These are phyloP conservation scores for Elongisporangium undulatum DNA, from an alignment of 352 stramenopile species.

Conservation along the genomic window DNA sequence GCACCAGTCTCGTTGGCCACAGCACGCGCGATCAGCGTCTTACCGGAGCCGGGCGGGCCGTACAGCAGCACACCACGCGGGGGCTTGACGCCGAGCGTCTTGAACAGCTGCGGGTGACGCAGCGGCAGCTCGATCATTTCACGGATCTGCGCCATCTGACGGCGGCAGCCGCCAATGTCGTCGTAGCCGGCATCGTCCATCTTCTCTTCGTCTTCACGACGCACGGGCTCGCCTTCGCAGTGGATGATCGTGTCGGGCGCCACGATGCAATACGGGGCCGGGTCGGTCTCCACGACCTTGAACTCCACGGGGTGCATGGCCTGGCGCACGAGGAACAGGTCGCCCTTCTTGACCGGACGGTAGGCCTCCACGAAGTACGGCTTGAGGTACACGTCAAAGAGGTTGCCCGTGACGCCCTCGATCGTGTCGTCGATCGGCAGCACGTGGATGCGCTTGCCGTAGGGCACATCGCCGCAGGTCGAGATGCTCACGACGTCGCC, in stretches of 20 bases:
- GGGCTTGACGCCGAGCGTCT: constrained; percentile 99
- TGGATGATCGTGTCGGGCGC: constrained; percentile 99
- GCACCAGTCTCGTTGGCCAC: constrained; percentile 99
- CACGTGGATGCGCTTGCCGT: constrained; percentile 98
- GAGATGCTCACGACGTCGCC: constrained; percentile 98
- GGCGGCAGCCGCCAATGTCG: constrained; percentile 98
- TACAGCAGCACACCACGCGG: constrained; percentile 99
- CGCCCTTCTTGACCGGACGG: constrained; percentile 98
- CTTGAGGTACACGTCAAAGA: constrained; percentile 99
- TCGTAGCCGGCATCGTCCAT: constrained; percentile 99
- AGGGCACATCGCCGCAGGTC: constrained; percentile 96
- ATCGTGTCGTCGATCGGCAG: constrained; percentile 99
- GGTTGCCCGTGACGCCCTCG: constrained; percentile 98
- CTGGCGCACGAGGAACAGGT: constrained; percentile 97
- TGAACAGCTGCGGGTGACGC: constrained; percentile 97
- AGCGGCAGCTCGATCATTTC: constrained; percentile 99
- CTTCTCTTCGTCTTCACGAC: constrained; percentile 98
- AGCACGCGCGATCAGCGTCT: constrained; percentile 98
- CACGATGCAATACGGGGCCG: constrained; percentile 97
- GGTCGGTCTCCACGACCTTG: constrained; percentile 99
- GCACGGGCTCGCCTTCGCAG: constrained; percentile 98
- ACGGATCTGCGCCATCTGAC: constrained; percentile 99
- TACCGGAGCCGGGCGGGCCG: constrained; percentile 96
- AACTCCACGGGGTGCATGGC: constrained; percentile 99
- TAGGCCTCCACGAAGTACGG: constrained; percentile 99